Conservation (phyloP, 2,329 filamentous ascomycete genomes). For the Fusarium nodosum region DNA sequence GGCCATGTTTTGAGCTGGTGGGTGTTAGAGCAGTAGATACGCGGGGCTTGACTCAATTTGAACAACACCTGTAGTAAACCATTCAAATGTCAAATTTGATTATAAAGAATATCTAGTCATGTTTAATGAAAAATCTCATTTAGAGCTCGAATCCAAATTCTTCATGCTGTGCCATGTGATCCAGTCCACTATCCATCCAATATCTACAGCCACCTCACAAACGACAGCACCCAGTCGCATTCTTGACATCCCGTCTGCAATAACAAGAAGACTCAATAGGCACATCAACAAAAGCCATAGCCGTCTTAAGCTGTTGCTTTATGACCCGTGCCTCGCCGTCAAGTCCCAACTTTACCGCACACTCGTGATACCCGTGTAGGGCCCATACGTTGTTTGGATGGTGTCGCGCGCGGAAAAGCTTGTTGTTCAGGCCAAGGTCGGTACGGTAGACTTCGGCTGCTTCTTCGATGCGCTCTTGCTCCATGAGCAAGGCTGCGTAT, state of each 20-base stretch:
- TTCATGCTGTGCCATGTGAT: neutral
- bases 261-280: conserved; percentile 57
- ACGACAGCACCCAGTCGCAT: conserved; percentile 20
- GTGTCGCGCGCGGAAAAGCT: conserved; percentile 70
- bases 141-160: neutral
- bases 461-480: conserved; percentile 69
- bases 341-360: conserved; percentile 65
- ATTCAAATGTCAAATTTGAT: neutral
- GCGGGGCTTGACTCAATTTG: neutral
- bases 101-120: conserved; percentile 4
- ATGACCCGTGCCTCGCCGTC: conserved; percentile 54
- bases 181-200: neutral
- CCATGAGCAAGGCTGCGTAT: conserved; percentile 74
- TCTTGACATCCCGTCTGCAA: conserved; percentile 38
- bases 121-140: neutral
- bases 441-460: conserved; percentile 69
- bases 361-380: conserved; percentile 78
- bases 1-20: neutral
- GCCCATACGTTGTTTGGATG: conserved; percentile 82
- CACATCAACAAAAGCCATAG: conserved; percentile 71
- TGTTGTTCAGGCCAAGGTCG: conserved; percentile 69
- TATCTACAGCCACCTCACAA: neutral
- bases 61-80: neutral
- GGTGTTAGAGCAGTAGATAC: no score
- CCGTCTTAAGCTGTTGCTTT: conserved; percentile 63